A percentile compares a stretch with the other conserved stretches of the same genome.
phyloP scores from a whole-genome alignment of 2,329 filamentous ascomycete species.

The Fusarium nematophilum region DNA sequence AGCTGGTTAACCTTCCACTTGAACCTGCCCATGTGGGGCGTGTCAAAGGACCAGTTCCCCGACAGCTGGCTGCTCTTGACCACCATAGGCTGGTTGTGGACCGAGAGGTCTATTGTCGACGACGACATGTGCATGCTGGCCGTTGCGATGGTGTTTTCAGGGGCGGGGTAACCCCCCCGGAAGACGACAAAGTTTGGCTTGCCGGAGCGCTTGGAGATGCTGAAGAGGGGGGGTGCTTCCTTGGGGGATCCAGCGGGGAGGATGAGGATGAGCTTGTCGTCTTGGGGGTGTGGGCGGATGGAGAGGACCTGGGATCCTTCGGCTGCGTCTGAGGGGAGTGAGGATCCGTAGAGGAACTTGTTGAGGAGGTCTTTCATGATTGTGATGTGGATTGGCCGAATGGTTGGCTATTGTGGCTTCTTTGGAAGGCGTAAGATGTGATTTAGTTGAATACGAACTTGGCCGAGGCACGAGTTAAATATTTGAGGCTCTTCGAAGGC shows the following conservation, averaged over 20 bases:
- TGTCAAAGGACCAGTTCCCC: constrained; percentile 31
- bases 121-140: constrained; percentile 34
- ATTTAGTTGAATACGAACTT: neutral
- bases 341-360: constrained; percentile 23
- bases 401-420: neutral
- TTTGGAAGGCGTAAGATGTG: neutral
- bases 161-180: constrained; percentile 20
- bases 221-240: constrained; percentile 35
- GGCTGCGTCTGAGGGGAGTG: constrained; percentile 13
- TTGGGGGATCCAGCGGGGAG: constrained; percentile 23
- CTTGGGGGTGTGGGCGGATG: constrained; percentile 15
- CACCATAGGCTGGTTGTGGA: constrained; percentile 35
- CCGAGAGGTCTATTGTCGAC: constrained; percentile 26
- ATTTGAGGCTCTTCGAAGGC: neutral
- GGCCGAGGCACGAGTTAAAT: neutral
- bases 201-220: constrained; percentile 20
- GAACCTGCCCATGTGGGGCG: constrained; percentile 36
- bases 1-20: constrained; percentile 43
- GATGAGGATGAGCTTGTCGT: constrained; percentile 21
- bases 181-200: constrained; percentile 31
- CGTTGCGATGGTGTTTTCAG: constrained; percentile 29
- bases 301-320: constrained; percentile 19
- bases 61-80: constrained; percentile 29
- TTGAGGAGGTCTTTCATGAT: constrained; percentile 27
- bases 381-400: neutral